phyloP scores from a whole-genome alignment of 805 yeast genomes.

The Debaryomyces castellii region DNA sequence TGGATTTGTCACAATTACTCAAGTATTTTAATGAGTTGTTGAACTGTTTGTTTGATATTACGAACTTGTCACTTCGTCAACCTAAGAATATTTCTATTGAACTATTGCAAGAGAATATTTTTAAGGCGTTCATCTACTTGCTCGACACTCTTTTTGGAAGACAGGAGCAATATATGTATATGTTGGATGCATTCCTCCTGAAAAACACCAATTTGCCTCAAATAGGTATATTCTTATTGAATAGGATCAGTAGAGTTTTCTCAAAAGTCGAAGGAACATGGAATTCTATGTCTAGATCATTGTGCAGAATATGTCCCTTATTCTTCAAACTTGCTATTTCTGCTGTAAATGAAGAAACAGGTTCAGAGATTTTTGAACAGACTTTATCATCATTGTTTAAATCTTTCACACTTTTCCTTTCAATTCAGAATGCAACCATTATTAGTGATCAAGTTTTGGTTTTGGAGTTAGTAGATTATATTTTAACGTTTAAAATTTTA shows the following conservation, averaged over 20 bases:
- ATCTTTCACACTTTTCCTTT: constrained; percentile 45
- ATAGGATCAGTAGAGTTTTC: constrained; percentile 47
- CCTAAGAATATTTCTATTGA: constrained; percentile 22
- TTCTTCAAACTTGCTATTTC: constrained; percentile 42
- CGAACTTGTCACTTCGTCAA: constrained; percentile 26
- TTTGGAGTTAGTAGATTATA: constrained; percentile 58
- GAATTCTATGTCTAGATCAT: constrained; percentile 62
- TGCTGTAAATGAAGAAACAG: constrained; percentile 18
- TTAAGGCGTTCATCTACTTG: constrained; percentile 59
- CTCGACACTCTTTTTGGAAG: constrained; percentile 64
- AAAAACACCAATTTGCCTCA: constrained; percentile 39
- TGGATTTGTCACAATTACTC: constrained; percentile 53
- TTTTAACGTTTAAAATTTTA: constrained; percentile 43
- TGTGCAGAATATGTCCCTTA: constrained; percentile 58
- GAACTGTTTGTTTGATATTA: constrained; percentile 30
- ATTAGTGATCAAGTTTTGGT: constrained; percentile 64
- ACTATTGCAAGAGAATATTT: constrained; percentile 35
- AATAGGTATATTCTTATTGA: constrained; percentile 52
- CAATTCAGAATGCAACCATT: constrained; percentile 45
- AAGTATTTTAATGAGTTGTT: constrained; percentile 64
- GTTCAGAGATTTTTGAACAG: constrained; percentile 26
- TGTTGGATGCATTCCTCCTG: constrained; percentile 51
- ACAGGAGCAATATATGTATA: constrained; percentile 59
- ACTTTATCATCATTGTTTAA: constrained; percentile 35
- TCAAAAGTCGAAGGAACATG: constrained; percentile 52